Percentiles rank a stretch among this genome's conserved stretches.
Evolutionary conservation across 805 yeast species (phyloP).

Genomic region (Cyberlindnera nakhonratchasimensis): DNA sequence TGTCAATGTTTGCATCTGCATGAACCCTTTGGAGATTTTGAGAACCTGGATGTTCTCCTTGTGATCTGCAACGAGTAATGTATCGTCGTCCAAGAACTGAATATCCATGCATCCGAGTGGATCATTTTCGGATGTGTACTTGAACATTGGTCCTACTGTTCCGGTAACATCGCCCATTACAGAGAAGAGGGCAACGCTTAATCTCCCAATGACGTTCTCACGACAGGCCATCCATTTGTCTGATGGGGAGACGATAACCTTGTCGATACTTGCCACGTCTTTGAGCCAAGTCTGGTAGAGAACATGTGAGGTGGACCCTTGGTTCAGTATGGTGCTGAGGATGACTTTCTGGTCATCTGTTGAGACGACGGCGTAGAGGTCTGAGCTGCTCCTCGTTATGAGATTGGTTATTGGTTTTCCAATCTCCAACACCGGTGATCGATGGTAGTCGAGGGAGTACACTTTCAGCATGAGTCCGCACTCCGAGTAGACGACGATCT

Average conservation of each 20-base stretch:
- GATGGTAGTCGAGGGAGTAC: slow-evolving; percentile 16
- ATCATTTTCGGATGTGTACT: slow-evolving; percentile 7
- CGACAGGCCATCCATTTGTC: slow-evolving; percentile 13
- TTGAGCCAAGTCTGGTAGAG: slow-evolving; percentile 9
- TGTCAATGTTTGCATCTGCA: background rate
- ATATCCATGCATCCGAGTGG: slow-evolving; percentile 12
- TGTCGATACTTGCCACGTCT: background rate
- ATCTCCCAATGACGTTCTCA: slow-evolving; percentile 10
- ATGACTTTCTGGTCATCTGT: background rate
- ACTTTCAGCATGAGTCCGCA: slow-evolving; percentile 12
- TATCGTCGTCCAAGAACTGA: slow-evolving; percentile 16
- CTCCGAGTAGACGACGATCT: slow-evolving; percentile 15
- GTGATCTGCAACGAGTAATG: slow-evolving; percentile 17
- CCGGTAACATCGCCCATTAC: slow-evolving; percentile 13
- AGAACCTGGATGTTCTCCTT: slow-evolving; percentile 10
- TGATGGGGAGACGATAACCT: slow-evolving; percentile 8
- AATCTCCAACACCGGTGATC: slow-evolving; percentile 9
- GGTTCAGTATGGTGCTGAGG: slow-evolving; percentile 2
- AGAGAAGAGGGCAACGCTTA: slow-evolving; percentile 8
- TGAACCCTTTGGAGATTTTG: slow-evolving; percentile 11
- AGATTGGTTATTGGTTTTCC: slow-evolving; percentile 13
- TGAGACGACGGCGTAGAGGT: slow-evolving; percentile 4
- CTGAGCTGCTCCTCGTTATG: slow-evolving; percentile 4
- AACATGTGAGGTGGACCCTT: slow-evolving; percentile 5
- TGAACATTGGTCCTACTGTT: slow-evolving; percentile 5